Conservation (phyloP, 208 protist species). For the Crithidia mellificae region DNA sequence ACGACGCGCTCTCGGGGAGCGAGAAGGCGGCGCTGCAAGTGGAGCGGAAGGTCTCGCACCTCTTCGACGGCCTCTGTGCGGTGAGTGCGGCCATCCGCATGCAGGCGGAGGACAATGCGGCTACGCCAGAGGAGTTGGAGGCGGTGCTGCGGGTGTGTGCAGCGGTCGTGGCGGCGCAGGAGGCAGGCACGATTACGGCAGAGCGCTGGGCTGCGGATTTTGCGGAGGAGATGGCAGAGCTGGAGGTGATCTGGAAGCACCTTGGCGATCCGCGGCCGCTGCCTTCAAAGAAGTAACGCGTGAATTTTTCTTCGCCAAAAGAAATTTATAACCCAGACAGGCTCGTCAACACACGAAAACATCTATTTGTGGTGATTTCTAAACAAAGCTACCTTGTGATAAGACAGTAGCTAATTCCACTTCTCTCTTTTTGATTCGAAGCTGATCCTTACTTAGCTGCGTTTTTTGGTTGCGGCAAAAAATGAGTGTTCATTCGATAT, state of each 20-base stretch:
- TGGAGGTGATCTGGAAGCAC: slow-evolving; percentile 41
- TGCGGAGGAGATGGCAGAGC: slow-evolving; percentile 49
- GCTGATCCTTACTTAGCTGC: too few relatives aligned
- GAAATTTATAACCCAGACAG: too few relatives aligned
- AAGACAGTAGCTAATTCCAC: too few relatives aligned
- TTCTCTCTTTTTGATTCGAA: too few relatives aligned
- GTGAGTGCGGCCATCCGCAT: slow-evolving; percentile 53
- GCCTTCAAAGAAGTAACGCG: background rate
- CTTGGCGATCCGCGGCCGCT: slow-evolving; percentile 38
- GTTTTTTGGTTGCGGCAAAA: too few relatives aligned
- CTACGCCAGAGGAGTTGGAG: slow-evolving; percentile 37
- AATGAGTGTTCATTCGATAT: too few relatives aligned
- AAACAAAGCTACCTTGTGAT: too few relatives aligned
- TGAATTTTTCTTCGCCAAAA: too few relatives aligned
- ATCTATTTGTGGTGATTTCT: too few relatives aligned
- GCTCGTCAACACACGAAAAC: too few relatives aligned
- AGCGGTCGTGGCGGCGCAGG: slow-evolving; percentile 21
- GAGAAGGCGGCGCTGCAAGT: slow-evolving; percentile 28
- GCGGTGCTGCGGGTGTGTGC: slow-evolving; percentile 46
- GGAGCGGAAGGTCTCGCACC: slow-evolving; percentile 37
- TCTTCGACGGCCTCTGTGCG: slow-evolving; percentile 63
- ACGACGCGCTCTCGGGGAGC: slow-evolving; percentile 27
- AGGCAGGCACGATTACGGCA: slow-evolving; percentile 16
- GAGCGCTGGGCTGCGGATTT: slow-evolving; percentile 56
- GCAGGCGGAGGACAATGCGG: slow-evolving; percentile 31